Conservation (phyloP, 192 early-diverging fungal species). For the Podila epicladia region DNA sequence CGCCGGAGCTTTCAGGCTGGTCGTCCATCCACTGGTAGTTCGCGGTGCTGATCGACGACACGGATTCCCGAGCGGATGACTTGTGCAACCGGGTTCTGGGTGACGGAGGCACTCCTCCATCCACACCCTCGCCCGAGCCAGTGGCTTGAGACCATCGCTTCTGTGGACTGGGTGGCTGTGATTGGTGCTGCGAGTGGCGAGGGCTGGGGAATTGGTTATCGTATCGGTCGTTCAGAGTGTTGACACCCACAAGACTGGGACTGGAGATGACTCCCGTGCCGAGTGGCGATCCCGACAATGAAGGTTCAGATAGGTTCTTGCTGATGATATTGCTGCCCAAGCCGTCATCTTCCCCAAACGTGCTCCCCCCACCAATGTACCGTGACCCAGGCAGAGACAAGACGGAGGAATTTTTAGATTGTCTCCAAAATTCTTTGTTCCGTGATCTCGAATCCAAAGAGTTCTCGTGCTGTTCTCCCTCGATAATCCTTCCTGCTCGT, state of each 20-base stretch:
- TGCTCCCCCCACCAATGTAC: constrained; percentile 5
- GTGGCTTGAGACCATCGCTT: constrained; percentile 2
- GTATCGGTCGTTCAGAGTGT: constrained; percentile 9
- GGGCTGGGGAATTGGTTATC: constrained; percentile 26
- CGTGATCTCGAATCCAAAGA: not conserved
- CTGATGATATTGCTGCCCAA: not conserved
- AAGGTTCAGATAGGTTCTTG: constrained; percentile 16
- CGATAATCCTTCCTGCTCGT: constrained; percentile 6
- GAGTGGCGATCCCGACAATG: constrained; percentile 7
- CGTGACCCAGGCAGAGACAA: constrained; percentile 37
- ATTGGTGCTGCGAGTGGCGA: constrained; percentile 11
- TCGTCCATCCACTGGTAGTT: constrained; percentile 50
- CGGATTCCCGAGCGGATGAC: constrained; percentile 27
- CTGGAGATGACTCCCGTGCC: not conserved
- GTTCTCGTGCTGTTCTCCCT: constrained; percentile 7
- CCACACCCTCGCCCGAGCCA: not conserved
- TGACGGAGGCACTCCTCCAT: not conserved
- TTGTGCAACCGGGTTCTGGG: not conserved
- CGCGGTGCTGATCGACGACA: constrained; percentile 28
- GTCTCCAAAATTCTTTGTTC: not conserved
- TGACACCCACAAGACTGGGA: constrained; percentile 21
- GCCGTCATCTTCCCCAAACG: not conserved
- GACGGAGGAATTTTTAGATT: constrained; percentile 17
- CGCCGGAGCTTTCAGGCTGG: not conserved
- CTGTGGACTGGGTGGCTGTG: not conserved